These are phyloP conservation scores for Sporothrix schenckii DNA, from an alignment of 2,329 filamentous ascomycete genomes.

Conservation along the genomic window DNA sequence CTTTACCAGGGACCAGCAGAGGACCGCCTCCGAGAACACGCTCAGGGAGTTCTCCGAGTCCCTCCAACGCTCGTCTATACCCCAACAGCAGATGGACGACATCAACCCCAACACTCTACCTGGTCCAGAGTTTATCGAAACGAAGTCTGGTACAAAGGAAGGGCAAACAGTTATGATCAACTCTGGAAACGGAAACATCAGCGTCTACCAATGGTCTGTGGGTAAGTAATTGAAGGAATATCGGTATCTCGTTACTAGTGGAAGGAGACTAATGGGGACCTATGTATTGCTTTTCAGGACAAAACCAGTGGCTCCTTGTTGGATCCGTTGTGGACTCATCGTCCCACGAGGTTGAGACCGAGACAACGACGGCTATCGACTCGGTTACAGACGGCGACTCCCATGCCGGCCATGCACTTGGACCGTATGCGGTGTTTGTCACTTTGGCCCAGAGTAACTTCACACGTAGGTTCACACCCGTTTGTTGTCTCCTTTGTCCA, in stretches of 20 bases:
- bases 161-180: slow-evolving; percentile 93
- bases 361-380: slow-evolving; percentile 67
- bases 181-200: slow-evolving; percentile 77
- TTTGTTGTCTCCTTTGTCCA: neutral
- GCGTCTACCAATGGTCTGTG: slow-evolving; percentile 83
- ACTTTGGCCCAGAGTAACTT: slow-evolving; percentile 35
- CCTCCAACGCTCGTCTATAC: slow-evolving; percentile 81
- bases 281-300: slow-evolving; percentile 44
- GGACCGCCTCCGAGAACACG: slow-evolving; percentile 68
- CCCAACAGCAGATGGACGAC: slow-evolving; percentile 73
- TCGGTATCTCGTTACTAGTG: neutral
- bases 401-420: slow-evolving; percentile 74
- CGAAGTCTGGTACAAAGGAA: slow-evolving; percentile 88
- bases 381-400: slow-evolving; percentile 82
- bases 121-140: slow-evolving; percentile 80
- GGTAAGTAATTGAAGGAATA: slow-evolving; percentile 42
- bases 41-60: slow-evolving; percentile 78
- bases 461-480: slow-evolving; percentile 31
- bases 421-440: slow-evolving; percentile 46
- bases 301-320: slow-evolving; percentile 79
- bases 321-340: slow-evolving; percentile 82
- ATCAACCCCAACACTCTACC: slow-evolving; percentile 93
- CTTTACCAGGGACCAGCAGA: slow-evolving; percentile 73
- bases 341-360: slow-evolving; percentile 26
- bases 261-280: neutral